phyloP scores from a whole-genome alignment of 331 rosid genomes.

The Quercus phellos region DNA sequence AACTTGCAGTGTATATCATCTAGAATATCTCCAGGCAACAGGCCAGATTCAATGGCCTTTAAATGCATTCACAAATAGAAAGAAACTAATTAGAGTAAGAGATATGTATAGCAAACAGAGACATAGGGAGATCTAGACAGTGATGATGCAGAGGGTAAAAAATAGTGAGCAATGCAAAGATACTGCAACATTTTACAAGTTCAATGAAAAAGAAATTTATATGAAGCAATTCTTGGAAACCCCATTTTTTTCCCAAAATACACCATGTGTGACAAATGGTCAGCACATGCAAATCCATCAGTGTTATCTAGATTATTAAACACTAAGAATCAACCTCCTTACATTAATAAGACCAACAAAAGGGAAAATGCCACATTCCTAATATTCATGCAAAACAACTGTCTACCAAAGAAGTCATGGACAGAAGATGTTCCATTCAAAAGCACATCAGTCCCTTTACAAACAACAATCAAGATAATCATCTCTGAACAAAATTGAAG shows the following conservation, averaged over 20 bases:
- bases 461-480: neutral
- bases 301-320: constrained; percentile 5
- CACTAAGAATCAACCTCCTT: neutral
- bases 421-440: neutral
- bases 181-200: neutral
- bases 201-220: constrained; percentile 3
- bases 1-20: constrained; percentile 93
- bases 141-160: constrained; percentile 17
- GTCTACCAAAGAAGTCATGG: neutral
- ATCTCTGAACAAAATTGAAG: constrained; percentile 2
- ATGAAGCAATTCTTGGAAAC: neutral
- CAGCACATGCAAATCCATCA: constrained; percentile 11
- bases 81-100: constrained; percentile 15
- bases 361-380: neutral
- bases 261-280: neutral
- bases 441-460: neutral
- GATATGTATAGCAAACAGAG: constrained; percentile 1
- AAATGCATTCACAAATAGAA: constrained; percentile 26
- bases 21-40: constrained; percentile 86
- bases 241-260: constrained; percentile 10
- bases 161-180: constrained; percentile 15
- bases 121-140: neutral
- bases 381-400: neutral
- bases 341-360: neutral
- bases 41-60: constrained; percentile 97